phyloP scores from a whole-genome alignment of 805 yeast genomes.

The Brettanomyces nanus region DNA sequence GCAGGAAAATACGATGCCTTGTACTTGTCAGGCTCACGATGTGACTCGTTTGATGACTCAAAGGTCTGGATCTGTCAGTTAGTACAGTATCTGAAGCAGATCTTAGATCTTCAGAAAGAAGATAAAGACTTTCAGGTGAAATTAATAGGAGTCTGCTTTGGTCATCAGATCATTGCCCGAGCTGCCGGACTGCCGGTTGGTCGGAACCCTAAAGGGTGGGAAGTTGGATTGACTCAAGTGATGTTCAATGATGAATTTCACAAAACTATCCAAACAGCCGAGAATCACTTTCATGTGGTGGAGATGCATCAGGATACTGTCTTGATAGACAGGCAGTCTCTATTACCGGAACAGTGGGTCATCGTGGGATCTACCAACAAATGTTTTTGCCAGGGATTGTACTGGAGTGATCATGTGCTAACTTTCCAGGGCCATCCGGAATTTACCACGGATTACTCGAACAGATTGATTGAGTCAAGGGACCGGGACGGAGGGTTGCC shows the following conservation, averaged over 20 bases:
- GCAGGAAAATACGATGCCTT: slow-evolving; percentile 29
- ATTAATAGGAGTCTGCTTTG: slow-evolving; percentile 72
- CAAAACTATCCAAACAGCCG: slow-evolving; percentile 8
- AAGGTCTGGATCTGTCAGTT: slow-evolving; percentile 35
- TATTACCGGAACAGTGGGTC: background rate
- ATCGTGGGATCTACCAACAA: slow-evolving; percentile 43
- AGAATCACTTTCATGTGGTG: slow-evolving; percentile 34
- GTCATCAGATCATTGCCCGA: slow-evolving; percentile 72
- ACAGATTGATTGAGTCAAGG: slow-evolving; percentile 5
- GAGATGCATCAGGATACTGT: slow-evolving; percentile 58
- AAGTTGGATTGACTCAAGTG: slow-evolving; percentile 51
- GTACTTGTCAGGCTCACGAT: slow-evolving; percentile 45
- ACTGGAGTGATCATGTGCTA: slow-evolving; percentile 40
- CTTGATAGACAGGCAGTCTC: no score
- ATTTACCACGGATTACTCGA: slow-evolving; percentile 35
- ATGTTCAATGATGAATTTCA: slow-evolving; percentile 31
- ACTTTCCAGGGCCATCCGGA: slow-evolving; percentile 93
- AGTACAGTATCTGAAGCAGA: slow-evolving; percentile 25
- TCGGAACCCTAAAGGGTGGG: slow-evolving; percentile 63
- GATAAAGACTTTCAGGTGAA: slow-evolving; percentile 29
- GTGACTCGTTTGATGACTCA: slow-evolving; percentile 34
- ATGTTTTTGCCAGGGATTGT: slow-evolving; percentile 63
- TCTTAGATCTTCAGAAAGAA: slow-evolving; percentile 3
- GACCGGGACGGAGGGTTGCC: slow-evolving; percentile 7
- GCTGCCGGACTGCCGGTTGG: slow-evolving; percentile 55